phyloP scores from a whole-genome alignment of 257 asterid species.

The Solanum appendiculatum region DNA sequence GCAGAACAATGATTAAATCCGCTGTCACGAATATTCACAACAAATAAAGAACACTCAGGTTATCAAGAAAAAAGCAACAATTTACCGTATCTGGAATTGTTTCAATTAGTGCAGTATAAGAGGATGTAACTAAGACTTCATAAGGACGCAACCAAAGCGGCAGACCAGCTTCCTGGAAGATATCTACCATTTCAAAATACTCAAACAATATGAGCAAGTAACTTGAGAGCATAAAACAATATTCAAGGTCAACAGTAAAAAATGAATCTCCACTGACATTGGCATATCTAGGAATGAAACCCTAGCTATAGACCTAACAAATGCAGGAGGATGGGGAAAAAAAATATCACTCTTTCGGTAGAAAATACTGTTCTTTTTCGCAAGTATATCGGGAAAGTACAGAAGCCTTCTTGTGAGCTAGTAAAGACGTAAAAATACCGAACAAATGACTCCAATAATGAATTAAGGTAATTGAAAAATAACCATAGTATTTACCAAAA shows the following conservation, averaged over 20 bases:
- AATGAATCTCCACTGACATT: background rate
- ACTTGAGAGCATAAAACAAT: background rate
- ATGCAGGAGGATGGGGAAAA: background rate
- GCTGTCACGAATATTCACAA: background rate
- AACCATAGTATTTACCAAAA: background rate
- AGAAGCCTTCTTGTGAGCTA: background rate
- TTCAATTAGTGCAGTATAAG: constrained; percentile 96
- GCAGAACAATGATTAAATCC: constrained; percentile 6
- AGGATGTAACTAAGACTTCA: constrained; percentile 93
- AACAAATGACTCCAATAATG: background rate
- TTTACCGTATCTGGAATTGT: constrained; percentile 97
- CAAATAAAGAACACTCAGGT: background rate
- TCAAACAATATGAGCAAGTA: background rate
- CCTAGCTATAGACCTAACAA: background rate
- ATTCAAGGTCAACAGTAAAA: background rate
- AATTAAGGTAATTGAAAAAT: background rate
- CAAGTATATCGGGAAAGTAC: background rate
- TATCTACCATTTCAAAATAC: constrained; percentile 56
- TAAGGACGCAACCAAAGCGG: constrained; percentile 98
- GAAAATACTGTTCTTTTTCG: background rate
- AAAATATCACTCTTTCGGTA: background rate
- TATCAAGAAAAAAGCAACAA: background rate
- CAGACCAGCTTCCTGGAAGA: constrained; percentile 99
- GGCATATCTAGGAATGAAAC: background rate
- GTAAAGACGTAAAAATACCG: background rate